Evolutionary conservation across 2,329 filamentous ascomycete genomes (phyloP).

Genomic region (Phoma sp.): DNA sequence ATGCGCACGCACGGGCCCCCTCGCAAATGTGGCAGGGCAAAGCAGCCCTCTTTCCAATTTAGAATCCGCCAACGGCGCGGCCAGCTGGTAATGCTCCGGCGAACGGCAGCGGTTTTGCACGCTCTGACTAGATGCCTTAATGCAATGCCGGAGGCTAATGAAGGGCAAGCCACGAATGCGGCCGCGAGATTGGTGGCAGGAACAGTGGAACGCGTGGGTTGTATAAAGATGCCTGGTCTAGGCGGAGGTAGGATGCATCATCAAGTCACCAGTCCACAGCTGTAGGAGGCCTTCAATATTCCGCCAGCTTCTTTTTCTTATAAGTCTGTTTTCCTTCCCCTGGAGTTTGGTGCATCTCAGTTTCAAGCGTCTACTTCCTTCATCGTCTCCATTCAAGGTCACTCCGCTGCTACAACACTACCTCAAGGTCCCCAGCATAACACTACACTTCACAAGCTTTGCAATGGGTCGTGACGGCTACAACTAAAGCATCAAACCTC

Average conservation of each 20-base stretch:
- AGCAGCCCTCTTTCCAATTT: conserved; percentile 12
- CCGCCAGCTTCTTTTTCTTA: neutral
- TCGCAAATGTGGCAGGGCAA: too few species aligned
- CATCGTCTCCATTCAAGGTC: neutral
- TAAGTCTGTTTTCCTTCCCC: conserved; percentile 10
- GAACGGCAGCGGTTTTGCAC: neutral
- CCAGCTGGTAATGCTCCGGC: conserved; percentile 17
- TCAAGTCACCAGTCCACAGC: conserved; percentile 14
- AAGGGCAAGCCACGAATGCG: conserved; percentile 14
- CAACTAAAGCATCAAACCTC: conserved; percentile 19
- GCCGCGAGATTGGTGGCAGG: conserved; percentile 8
- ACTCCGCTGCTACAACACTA: neutral
- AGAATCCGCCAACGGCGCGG: conserved; percentile 8
- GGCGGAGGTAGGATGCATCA: conserved; percentile 8
- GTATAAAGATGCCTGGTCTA: conserved; percentile 21
- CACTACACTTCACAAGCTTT: neutral
- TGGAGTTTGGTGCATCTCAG: conserved; percentile 2
- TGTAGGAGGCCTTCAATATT: conserved; percentile 10
- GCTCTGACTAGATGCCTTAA: conserved; percentile 15
- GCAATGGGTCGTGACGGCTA: conserved; percentile 43
- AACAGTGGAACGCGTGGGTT: conserved; percentile 11
- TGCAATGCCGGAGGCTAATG: conserved; percentile 12
- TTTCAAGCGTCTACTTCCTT: conserved; percentile 4
- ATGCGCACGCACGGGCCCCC: conserved; percentile 2
- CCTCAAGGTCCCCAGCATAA: too few species aligned